phyloP scores from a whole-genome alignment of 257 asterid genomes.

The Orobanche coerulescens region DNA sequence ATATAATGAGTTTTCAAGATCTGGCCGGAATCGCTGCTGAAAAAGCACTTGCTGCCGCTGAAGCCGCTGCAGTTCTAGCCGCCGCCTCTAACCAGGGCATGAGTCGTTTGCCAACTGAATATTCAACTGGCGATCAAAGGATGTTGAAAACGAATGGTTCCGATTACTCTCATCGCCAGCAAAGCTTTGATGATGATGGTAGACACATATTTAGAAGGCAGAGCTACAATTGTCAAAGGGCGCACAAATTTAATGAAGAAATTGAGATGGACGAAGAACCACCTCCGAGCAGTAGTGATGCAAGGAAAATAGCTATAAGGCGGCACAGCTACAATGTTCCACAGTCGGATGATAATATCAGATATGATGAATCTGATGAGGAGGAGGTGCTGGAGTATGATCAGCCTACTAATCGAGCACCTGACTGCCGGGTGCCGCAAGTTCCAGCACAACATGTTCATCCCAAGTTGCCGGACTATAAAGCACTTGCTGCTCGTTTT shows the following conservation, averaged over 20 bases:
- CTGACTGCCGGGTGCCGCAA: constrained; percentile 52
- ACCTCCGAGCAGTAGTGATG: constrained; percentile 16
- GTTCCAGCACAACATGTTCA: constrained; percentile 53
- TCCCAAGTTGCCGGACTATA: constrained; percentile 88
- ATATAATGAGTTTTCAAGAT: constrained; percentile 35
- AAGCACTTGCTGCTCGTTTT: constrained; percentile 75
- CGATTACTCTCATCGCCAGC: constrained; percentile 15
- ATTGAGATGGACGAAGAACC: constrained; percentile 62
- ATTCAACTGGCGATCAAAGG: constrained; percentile 24
- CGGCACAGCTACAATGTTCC: constrained; percentile 62
- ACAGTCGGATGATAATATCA: constrained; percentile 24
- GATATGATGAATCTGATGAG: constrained; percentile 64
- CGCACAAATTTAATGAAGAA: constrained; percentile 55
- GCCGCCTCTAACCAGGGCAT: constrained; percentile 12
- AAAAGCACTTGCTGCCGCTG: constrained; percentile 86
- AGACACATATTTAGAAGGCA: constrained; percentile 45
- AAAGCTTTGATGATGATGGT: constrained; percentile 14
- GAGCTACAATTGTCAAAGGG: constrained; percentile 47
- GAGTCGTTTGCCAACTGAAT: constrained; percentile 16
- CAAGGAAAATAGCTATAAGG: constrained; percentile 40
- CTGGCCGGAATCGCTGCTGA: constrained; percentile 81
- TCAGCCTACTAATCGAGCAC: constrained; percentile 29
- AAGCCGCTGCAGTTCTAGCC: constrained; percentile 75
- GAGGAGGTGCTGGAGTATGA: constrained; percentile 9
- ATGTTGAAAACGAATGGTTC: constrained; percentile 14